Evolutionary conservation across 805 yeast species (phyloP).

Genomic region (Schizosaccharomyces japonicus): DNA sequence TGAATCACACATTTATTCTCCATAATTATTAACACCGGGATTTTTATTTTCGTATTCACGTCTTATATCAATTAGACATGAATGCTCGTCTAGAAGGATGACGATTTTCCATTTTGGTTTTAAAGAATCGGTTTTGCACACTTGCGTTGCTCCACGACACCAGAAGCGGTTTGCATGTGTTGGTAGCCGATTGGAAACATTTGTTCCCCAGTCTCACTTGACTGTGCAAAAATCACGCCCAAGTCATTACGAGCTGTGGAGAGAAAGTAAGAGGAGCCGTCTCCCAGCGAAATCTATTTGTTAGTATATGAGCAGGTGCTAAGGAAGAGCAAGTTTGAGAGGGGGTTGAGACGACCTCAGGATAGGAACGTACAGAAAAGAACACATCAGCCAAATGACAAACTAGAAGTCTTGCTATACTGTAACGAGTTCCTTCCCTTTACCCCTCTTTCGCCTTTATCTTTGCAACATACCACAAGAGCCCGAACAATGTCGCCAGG

Average conservation of each 20-base stretch:
- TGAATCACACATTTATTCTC: too few species aligned
- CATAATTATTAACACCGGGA: too few species aligned
- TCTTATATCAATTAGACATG: too few species aligned
- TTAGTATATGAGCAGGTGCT: too few species aligned
- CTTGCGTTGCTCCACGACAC: constrained; percentile 54
- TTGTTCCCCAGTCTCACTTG: constrained; percentile 40
- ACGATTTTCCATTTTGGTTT: background rate
- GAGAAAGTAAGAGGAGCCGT: constrained; percentile 73
- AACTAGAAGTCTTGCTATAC: too few species aligned
- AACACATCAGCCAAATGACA: too few species aligned
- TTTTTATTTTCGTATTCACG: too few species aligned
- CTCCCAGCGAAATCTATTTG: constrained; percentile 49
- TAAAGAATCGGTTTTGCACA: constrained; percentile 56
- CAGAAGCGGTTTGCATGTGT: constrained; percentile 63
- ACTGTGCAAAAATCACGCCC: constrained; percentile 77
- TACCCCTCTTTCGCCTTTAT: constrained; percentile 17
- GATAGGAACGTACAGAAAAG: too few species aligned
- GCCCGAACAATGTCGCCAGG: constrained; percentile 91
- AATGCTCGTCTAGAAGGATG: too few species aligned
- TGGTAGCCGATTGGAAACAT: constrained; percentile 92
- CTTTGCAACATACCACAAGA: constrained; percentile 16
- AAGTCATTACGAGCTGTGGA: constrained; percentile 75
- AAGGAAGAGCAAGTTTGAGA: too few species aligned
- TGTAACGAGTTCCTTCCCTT: too few species aligned
- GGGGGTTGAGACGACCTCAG: too few species aligned